Base-by-base conservation (phyloP, 2,329 filamentous ascomycete genomes). In the Botrytis sinoallii region DNA sequence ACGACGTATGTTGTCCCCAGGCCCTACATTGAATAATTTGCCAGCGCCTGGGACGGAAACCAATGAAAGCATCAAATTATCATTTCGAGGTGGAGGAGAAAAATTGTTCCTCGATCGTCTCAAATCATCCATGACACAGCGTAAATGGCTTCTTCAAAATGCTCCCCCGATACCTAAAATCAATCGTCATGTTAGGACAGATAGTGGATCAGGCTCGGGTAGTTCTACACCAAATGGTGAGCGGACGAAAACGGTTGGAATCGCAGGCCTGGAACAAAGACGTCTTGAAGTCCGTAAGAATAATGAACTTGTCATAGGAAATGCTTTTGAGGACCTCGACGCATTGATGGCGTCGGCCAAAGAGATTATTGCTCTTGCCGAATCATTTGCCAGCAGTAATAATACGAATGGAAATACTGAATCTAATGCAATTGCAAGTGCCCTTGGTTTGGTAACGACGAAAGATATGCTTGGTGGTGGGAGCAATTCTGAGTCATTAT, bases 291-390 rank as follows among this genome's bases (percentile, higher is more conserved):
- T 94, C 80, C 92, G 94, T 73, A 95, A 93, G 84, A 97, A 97
- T 82, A 98, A 98, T 78, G 94, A 98, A 82, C 84, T 94, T 16
- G 91, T 98, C 68, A 97, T 99, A 76, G 95, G 95, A 40, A 94
- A 89, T 77, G 95, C 96, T 0, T 99, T 99, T 79, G 95, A 98
- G 81, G 96, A 99, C 80, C 88, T 99, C 0, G 95, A 98, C 81
- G 95, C 96, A 5, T 86, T 99, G 55, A 99, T 98, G 95, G 94
- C 95, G 4, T 98, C 95, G 5, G 96, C 96, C 8, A 98, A 98
- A 81, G 94, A 99, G 81, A 94, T 99, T 67, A 92, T 98, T 69
- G 94, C 94, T 8, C 90, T 99, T 60, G 96, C 96, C 0, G 95
- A 98, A 82, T 90, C 90, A 25, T 95, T 98, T 78, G 91, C 94